These are phyloP conservation scores for Camelina hispida DNA, from an alignment of 345 rosid species.

Conservation along the genomic window DNA sequence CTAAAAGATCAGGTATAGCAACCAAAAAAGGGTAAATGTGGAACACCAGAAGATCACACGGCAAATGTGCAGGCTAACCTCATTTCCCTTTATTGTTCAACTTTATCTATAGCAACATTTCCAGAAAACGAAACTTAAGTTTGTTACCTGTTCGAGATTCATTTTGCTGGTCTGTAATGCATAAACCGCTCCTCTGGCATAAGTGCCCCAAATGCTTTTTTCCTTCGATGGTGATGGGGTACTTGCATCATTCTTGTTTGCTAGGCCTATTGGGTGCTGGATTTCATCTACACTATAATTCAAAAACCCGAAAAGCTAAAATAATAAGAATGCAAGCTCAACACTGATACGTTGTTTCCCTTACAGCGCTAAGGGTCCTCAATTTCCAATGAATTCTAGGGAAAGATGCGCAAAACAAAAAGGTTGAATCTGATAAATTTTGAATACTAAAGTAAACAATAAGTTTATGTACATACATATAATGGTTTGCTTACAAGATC, in stretches of 20 bases:
- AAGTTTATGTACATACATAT: slow-evolving; percentile 18
- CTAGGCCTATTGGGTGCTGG: slow-evolving; percentile 52
- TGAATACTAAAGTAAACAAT: slow-evolving; percentile 9
- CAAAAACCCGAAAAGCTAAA: background rate
- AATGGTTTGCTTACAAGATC: background rate
- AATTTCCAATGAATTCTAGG: slow-evolving; percentile 13
- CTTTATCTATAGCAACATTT: slow-evolving; percentile 19
- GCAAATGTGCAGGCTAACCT: slow-evolving; percentile 13
- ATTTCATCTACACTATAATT: slow-evolving; percentile 67
- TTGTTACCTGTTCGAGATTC: slow-evolving; percentile 62
- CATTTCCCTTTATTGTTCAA: slow-evolving; percentile 25
- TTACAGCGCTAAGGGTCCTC: slow-evolving; percentile 9
- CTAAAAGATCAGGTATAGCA: slow-evolving; percentile 30
- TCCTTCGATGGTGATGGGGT: slow-evolving; percentile 46
- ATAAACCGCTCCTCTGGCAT: slow-evolving; percentile 87
- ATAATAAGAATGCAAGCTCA: slow-evolving; percentile 21
- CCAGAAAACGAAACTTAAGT: slow-evolving; percentile 14
- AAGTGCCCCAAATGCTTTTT: slow-evolving; percentile 76
- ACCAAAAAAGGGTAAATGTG: slow-evolving; percentile 7
- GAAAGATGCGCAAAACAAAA: slow-evolving; percentile 2
- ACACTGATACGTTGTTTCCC: slow-evolving; percentile 29
- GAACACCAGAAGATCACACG: slow-evolving; percentile 25
- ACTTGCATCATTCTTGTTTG: slow-evolving; percentile 47
- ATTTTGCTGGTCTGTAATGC: slow-evolving; percentile 71
- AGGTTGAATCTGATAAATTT: slow-evolving; percentile 21